phyloP scores from a whole-genome alignment of 2,329 filamentous ascomycete genomes.

The Daldinia sp. region DNA sequence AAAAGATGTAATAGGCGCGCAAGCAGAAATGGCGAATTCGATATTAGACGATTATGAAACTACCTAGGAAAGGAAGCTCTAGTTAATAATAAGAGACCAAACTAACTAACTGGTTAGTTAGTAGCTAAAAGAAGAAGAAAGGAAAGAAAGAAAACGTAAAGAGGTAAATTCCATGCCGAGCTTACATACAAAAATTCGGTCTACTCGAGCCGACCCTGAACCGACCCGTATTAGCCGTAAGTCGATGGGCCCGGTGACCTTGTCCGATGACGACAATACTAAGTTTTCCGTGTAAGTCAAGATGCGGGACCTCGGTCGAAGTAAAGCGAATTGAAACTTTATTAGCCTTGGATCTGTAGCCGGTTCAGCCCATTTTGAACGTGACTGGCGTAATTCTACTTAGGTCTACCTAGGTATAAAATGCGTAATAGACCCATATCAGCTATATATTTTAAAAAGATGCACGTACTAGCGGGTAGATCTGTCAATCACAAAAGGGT shows the following conservation, averaged over 20 bases:
- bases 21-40: neutral
- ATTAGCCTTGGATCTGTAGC: neutral
- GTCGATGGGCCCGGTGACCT: constrained; percentile 1
- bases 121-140: too few relatives aligned
- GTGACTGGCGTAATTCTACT: too few relatives aligned
- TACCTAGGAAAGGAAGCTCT: neutral
- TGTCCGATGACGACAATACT: constrained; percentile 21
- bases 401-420: constrained; percentile 12
- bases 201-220: constrained; percentile 17
- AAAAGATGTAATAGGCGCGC: neutral
- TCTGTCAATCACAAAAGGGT: neutral
- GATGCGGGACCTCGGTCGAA: constrained; percentile 23
- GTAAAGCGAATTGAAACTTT: neutral
- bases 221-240: constrained; percentile 15
- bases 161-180: constrained; percentile 13
- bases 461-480: constrained; percentile 7
- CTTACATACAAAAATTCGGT: constrained; percentile 15
- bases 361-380: neutral
- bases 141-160: neutral
- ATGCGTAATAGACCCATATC: neutral
- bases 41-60: neutral
- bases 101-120: too few relatives aligned
- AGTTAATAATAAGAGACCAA: too few relatives aligned
- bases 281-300: neutral
- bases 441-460: neutral